These are phyloP conservation scores for Sarocladium oryzae DNA, from an alignment of 2,329 filamentous ascomycete species.

Conservation along the genomic window DNA sequence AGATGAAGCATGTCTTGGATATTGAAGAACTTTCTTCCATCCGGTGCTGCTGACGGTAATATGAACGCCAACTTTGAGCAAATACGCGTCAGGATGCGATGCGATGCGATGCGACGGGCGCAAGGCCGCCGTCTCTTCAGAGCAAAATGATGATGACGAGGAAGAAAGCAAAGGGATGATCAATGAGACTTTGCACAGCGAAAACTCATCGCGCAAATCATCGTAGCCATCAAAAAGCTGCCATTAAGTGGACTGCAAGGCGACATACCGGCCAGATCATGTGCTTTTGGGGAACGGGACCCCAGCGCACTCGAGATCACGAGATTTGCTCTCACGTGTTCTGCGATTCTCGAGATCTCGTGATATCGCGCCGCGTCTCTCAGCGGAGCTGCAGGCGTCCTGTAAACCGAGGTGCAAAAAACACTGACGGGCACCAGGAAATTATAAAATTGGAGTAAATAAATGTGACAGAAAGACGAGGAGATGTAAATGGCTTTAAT, in stretches of 20 bases:
- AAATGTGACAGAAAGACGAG: background rate
- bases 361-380: conserved; percentile 34
- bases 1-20: background rate
- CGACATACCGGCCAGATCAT: conserved; percentile 41
- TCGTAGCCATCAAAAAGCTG: conserved; percentile 5
- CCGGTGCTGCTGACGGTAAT: background rate
- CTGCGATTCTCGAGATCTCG: conserved; percentile 34
- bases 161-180: background rate
- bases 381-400: background rate
- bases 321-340: conserved; percentile 40
- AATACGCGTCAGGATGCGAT: background rate
- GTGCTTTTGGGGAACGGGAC: conserved; percentile 25
- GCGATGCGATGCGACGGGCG: background rate
- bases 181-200: background rate
- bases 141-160: background rate
- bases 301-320: conserved; percentile 30
- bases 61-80: background rate
- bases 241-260: conserved; percentile 16
- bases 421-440: conserved; percentile 1
- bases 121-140: background rate
- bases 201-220: background rate
- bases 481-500: background rate
- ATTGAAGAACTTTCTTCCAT: conserved; percentile 1
- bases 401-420: conserved; percentile 6
- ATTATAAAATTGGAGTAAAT: background rate